phyloP scores from a whole-genome alignment of 1,284 basidiomycete genomes.

The Puccinia horiana region DNA sequence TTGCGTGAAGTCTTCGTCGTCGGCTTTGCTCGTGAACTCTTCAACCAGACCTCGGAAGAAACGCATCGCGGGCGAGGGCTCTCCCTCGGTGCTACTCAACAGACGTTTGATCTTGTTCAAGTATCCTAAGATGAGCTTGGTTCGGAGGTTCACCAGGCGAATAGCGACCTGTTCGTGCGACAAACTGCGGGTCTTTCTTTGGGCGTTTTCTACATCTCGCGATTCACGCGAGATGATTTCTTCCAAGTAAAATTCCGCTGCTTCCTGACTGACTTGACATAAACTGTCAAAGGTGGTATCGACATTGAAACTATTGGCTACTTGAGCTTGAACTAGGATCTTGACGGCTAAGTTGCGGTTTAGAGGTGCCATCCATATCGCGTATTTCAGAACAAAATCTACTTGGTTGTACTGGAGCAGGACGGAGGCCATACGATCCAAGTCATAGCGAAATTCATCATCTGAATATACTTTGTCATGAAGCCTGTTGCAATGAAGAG shows the following conservation, averaged over 20 bases:
- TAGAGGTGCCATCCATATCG: conserved; percentile 73
- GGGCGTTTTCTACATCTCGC: not conserved
- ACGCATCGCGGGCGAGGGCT: not conserved
- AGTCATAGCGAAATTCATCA: conserved; percentile 68
- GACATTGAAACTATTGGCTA: conserved; percentile 20
- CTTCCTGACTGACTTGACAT: conserved; percentile 27
- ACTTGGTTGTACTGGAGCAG: conserved; percentile 68
- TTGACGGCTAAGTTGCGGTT: conserved; percentile 72
- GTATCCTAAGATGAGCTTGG: conserved; percentile 35
- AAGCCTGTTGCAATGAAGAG: conserved; percentile 63
- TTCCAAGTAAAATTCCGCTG: conserved; percentile 35
- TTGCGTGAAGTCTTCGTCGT: not conserved
- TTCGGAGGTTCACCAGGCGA: conserved; percentile 21
- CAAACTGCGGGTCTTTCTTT: not conserved
- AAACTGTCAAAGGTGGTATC: conserved; percentile 13
- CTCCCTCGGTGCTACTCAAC: not conserved
- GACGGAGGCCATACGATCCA: conserved; percentile 69
- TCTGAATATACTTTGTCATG: conserved; percentile 72
- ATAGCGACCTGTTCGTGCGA: not conserved
- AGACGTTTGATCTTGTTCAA: conserved; percentile 19
- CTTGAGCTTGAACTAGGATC: conserved; percentile 57
- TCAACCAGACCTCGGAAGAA: conserved; percentile 27
- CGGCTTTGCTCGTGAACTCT: conserved; percentile 1
- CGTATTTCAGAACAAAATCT: conserved; percentile 70
- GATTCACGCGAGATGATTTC: conserved; percentile 24